These are phyloP conservation scores for Lepidium campestre DNA, from an alignment of 441 rosid genomes.

Conservation along the genomic window DNA sequence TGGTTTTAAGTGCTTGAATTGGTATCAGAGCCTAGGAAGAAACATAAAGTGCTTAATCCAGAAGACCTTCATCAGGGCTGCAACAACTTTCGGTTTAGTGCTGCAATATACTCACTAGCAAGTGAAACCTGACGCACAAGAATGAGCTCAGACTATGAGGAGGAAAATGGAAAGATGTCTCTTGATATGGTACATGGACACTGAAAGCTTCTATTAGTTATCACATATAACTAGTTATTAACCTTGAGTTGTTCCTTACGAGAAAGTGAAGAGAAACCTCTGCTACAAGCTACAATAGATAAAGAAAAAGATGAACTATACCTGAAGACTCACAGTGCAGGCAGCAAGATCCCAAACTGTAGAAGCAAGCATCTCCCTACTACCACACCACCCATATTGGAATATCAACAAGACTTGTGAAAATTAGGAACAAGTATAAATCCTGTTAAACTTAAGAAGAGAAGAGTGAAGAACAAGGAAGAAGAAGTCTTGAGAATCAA, in stretches of 20 bases:
- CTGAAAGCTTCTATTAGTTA: neutral
- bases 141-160: conserved; percentile 6
- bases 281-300: neutral
- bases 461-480: too few species aligned
- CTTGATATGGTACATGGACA: neutral
- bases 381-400: conserved; percentile 75
- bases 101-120: conserved; percentile 46
- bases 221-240: neutral
- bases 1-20: too few species aligned
- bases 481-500: too few species aligned
- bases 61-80: conserved; percentile 61
- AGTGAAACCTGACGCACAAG: conserved; percentile 39
- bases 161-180: neutral
- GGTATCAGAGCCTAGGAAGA: too few species aligned
- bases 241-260: neutral
- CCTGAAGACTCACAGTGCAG: conserved; percentile 60
- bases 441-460: too few species aligned
- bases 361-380: conserved; percentile 52
- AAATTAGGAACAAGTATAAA: conserved; percentile 41
- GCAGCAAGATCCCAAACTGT: conserved; percentile 63
- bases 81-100: conserved; percentile 61
- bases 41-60: conserved; percentile 41
- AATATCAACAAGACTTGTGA: conserved; percentile 67
- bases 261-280: neutral
- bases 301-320: conserved; percentile 17